Base-by-base conservation (phyloP, 768 basidiomycete species). In the Trametes meyenii region DNA sequence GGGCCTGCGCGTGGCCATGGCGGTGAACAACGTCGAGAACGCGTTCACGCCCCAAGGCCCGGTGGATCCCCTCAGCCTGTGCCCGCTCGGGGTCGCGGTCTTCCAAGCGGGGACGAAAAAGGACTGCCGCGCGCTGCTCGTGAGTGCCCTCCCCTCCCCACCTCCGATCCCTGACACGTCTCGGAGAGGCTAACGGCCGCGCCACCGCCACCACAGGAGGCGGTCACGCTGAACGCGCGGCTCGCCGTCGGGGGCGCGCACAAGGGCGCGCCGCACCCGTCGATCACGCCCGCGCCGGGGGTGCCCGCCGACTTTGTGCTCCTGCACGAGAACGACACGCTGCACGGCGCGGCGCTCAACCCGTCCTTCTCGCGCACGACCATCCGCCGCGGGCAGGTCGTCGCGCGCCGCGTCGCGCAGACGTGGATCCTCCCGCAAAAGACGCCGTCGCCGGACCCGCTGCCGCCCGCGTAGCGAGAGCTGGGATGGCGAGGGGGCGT, bases 21-120 rank as follows among this genome's bases (percentile, higher is more conserved):
- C 81, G 57, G 82, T 87, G 39, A 86, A 87, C 72, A 87, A 87
- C 67, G 79, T 87, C 66, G 82, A 81, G 63, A 89, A 88, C 65
- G 82, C 84, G 33, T 89, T 87, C 70, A 88, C 83, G 38, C 88
- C 87, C 42, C 87, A 88, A 73, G 87, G 87, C 53, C 80, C 79
- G 26, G 69, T 83, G 45, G 86, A 87, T 74, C 85, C 86, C 10
- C 73, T 89, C n/a, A 76, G 79, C 5, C 72, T 88, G 55, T 82
- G 84, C 51, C 77, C 83, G 38, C 79, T 88, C 46, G 85, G 82
- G 19, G 81, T 85, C 12, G 82, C 79, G 2, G 64, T 87, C 33
- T 88, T 86, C 67, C 87, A 87, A 69, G 76, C 81, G 38, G 85
- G 81, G 13, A 84, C 80, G 16, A 75, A 75, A 19, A 65, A 67